phyloP scores from a whole-genome alignment of 2,329 filamentous ascomycete species.

The Acrodontium crateriforme region DNA sequence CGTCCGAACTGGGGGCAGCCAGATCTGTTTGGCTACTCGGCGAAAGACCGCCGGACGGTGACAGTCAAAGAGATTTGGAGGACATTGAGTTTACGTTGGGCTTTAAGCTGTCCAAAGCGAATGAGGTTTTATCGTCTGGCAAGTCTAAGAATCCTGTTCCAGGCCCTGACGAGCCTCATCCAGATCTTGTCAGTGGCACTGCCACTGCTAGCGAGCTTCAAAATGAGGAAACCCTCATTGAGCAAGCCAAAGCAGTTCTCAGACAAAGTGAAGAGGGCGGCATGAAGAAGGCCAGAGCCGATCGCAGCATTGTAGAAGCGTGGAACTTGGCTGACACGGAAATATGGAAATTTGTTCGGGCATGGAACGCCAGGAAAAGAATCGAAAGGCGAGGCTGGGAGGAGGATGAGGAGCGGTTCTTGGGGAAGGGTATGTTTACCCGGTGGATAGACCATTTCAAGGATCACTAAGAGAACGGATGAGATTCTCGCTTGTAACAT shows the following conservation, averaged over 20 bases:
- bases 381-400: conserved; percentile 57
- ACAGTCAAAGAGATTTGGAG: conserved; percentile 33
- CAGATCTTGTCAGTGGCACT: conserved; percentile 38
- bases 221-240: conserved; percentile 18
- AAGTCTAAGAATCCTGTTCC: conserved; percentile 16
- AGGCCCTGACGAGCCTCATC: conserved; percentile 29
- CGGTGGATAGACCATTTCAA: conserved; percentile 21
- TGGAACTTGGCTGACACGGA: conserved; percentile 58
- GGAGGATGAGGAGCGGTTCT: conserved; percentile 52
- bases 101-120: conserved; percentile 57
- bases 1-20: conserved; percentile 47
- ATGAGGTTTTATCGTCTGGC: too few species aligned
- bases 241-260: conserved; percentile 5
- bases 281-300: conserved; percentile 4
- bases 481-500: too few species aligned
- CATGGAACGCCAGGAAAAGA: conserved; percentile 48
- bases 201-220: conserved; percentile 41
- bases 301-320: conserved; percentile 33
- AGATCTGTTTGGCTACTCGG: conserved; percentile 71
- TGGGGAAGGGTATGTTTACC: conserved; percentile 36
- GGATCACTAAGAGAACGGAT: conserved; percentile 1
- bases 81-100: conserved; percentile 67
- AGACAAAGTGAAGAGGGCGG: conserved; percentile 11
- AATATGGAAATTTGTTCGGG: conserved; percentile 60
- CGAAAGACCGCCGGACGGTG: conserved; percentile 37